Base-by-base conservation (phyloP, 2,329 filamentous ascomycete species). In the Ceratocystiopsis sp. region DNA sequence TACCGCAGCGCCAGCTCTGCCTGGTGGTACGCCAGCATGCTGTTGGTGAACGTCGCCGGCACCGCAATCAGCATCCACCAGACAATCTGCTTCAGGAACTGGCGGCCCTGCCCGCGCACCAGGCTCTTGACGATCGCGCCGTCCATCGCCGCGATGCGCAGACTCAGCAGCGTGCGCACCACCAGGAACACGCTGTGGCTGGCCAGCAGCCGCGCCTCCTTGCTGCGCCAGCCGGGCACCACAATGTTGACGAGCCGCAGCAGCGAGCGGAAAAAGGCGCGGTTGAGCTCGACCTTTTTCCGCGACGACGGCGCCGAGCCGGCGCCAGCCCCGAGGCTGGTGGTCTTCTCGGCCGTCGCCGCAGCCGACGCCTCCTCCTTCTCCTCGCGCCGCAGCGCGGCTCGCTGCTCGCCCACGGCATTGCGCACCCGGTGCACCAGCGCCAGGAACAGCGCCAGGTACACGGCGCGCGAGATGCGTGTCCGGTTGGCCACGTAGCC, bases 11-110 rank as follows among this genome's bases (percentile, higher is more conserved):
- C 86, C 37, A 98, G 73, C 58, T 93, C 86, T 55, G 87, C 93
- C 66, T 98, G 91, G 57, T 98, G 91, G 59, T 94, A 96, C 21
- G 87, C 93, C 37, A 96, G 71, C 91, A 98, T 98, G 1, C 87
- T 95, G 61, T 98, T 98, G 36, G 91, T 98, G 59, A 96, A 95
- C 0, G 91, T 96, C 2, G 91, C 91, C 11, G 91, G 91, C 15
- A 98, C 72, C 21, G 91, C 89, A 51, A 98, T 91, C 44, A 89
- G 60, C 91, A 98, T 98, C 91, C 91, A 98, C 86, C 89, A 95
- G 7, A 93, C 74, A 53, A 98, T 78, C 0, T 85, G 78, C 52
- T 79, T 78, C 53, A 96, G 57, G 52, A 98, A 98, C 51, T 93
- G 86, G 59, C 77, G 84, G 15, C 89, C 91, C 51, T 80, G 91